A percentile compares a stretch with the other conserved stretches of the same genome.
Evolutionary conservation across 2,329 filamentous ascomycete genomes (phyloP).

Genomic region (Bipolaris zeicola): DNA sequence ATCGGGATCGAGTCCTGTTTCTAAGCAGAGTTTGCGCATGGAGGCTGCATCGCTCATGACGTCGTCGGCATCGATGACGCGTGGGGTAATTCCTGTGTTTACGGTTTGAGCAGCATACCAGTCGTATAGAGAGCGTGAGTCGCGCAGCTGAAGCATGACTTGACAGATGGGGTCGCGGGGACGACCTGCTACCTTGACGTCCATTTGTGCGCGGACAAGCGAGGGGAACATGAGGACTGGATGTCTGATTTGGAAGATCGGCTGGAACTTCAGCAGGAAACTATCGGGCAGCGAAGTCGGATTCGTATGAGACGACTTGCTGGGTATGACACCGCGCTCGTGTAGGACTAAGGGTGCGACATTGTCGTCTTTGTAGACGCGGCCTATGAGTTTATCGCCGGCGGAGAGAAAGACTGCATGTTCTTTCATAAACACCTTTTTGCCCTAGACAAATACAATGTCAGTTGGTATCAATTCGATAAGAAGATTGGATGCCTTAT

Average conservation of each 20-base stretch:
- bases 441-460: conserved; percentile 1
- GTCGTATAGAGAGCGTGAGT: conserved; percentile 12
- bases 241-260: conserved; percentile 26
- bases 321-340: conserved; percentile 3
- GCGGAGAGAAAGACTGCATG: conserved; percentile 13
- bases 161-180: not conserved
- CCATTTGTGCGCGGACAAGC: conserved; percentile 16
- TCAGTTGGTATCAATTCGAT: not conserved
- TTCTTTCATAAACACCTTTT: conserved; percentile 23
- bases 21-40: conserved; percentile 15
- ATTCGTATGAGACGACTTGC: conserved; percentile 12
- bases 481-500: not conserved
- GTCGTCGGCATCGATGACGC: conserved; percentile 27
- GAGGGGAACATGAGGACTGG: conserved; percentile 24
- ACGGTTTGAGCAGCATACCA: conserved; percentile 15
- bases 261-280: conserved; percentile 19
- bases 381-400: conserved; percentile 16
- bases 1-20: conserved; percentile 17
- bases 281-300: conserved; percentile 20
- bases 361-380: conserved; percentile 5
- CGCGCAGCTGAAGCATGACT: conserved; percentile 1
- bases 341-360: conserved; percentile 4
- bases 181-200: not conserved
- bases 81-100: not conserved
- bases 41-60: conserved; percentile 17